Percentiles rank a stretch among this genome's conserved stretches.
These are phyloP conservation scores for Voacanga thouarsii DNA, from an alignment of 257 asterid genomes.

Conservation along the genomic window DNA sequence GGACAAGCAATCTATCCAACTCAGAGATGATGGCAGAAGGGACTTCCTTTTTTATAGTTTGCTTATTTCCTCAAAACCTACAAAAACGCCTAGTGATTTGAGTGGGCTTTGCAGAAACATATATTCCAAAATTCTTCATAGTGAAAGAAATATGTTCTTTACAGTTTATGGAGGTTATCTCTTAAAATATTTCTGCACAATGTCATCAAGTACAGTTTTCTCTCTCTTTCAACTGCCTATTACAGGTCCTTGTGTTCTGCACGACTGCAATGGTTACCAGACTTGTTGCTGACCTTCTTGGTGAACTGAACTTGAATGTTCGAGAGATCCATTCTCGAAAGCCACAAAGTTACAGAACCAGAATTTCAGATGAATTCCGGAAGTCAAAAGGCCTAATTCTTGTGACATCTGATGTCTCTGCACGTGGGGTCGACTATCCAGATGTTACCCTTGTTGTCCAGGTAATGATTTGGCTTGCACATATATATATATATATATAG, in stretches of 20 bases:
- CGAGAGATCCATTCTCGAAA: constrained; percentile 95
- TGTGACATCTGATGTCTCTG: constrained; percentile 96
- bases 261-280: constrained; percentile 98
- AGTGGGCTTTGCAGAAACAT: background rate
- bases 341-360: constrained; percentile 85
- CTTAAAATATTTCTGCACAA: background rate
- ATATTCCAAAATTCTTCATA: background rate
- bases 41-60: background rate
- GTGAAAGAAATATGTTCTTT: background rate
- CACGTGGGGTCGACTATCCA: constrained; percentile 99
- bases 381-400: constrained; percentile 93
- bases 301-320: constrained; percentile 79
- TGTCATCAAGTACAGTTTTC: background rate
- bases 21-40: background rate
- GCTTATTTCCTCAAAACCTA: background rate
- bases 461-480: constrained; percentile 39
- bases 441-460: constrained; percentile 89
- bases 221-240: background rate
- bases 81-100: background rate
- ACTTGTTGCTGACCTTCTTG: constrained; percentile 84
- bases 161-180: background rate
- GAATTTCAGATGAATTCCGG: constrained; percentile 87
- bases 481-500: background rate
- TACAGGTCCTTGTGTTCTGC: constrained; percentile 91
- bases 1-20: background rate